Evolutionary conservation across 78 protist genomes (phyloP).

Genomic region (Tieghemostelium lacteum): DNA sequence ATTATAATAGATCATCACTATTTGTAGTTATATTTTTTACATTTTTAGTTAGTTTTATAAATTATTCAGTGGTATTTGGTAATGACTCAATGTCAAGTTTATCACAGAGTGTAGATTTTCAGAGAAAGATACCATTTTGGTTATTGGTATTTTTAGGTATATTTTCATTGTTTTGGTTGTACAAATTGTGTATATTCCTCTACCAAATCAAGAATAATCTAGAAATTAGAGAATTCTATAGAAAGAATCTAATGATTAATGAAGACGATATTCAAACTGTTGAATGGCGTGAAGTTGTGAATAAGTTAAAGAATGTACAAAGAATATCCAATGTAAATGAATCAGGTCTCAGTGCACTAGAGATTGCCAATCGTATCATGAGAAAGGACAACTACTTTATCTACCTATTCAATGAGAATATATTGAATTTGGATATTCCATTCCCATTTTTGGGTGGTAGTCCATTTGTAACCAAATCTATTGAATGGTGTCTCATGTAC

Average conservation of each 20-base stretch:
- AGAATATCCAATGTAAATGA: constrained; percentile 72
- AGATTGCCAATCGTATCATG: constrained; percentile 89
- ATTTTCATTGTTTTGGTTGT: constrained; percentile 51
- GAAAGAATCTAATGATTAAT: neutral
- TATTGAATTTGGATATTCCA: constrained; percentile 63
- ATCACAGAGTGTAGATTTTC: constrained; percentile 7
- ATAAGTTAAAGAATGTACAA: constrained; percentile 47
- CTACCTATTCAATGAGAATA: constrained; percentile 79
- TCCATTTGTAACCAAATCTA: constrained; percentile 76
- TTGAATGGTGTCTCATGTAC: constrained; percentile 85
- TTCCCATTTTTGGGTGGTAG: constrained; percentile 46
- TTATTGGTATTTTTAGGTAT: constrained; percentile 30
- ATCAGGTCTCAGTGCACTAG: constrained; percentile 72
- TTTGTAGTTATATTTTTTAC: constrained; percentile 70
- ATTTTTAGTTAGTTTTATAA: constrained; percentile 69
- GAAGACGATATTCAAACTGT: constrained; percentile 76
- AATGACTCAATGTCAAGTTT: neutral
- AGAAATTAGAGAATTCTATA: constrained; percentile 50
- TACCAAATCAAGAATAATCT: neutral
- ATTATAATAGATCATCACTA: constrained; percentile 52
- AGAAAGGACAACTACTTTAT: constrained; percentile 90
- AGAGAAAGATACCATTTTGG: constrained; percentile 43
- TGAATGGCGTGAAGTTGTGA: constrained; percentile 70
- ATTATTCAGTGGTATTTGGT: constrained; percentile 36
- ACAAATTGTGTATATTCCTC: constrained; percentile 32